phyloP scores from a whole-genome alignment of 257 asterid species.

The Nicotiana otophora region DNA sequence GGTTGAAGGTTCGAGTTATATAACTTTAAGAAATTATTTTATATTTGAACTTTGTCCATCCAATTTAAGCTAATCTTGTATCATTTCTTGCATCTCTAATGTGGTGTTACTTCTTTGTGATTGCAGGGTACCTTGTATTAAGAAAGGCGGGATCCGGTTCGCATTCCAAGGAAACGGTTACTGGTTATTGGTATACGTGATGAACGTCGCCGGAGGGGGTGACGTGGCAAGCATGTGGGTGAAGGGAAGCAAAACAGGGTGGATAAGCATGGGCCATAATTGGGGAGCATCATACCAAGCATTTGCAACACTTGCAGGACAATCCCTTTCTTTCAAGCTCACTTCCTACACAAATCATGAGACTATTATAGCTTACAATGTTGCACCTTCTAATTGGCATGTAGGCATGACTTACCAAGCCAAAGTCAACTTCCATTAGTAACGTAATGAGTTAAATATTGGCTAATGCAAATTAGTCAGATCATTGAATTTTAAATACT shows the following conservation, averaged over 20 bases:
- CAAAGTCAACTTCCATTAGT: constrained; percentile 48
- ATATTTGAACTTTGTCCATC: background rate
- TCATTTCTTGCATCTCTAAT: background rate
- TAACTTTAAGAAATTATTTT: background rate
- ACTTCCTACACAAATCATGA: constrained; percentile 56
- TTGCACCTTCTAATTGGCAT: constrained; percentile 63
- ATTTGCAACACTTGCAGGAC: constrained; percentile 56
- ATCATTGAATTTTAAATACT: background rate
- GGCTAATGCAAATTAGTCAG: background rate
- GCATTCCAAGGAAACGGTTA: constrained; percentile 70
- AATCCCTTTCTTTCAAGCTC: constrained; percentile 59
- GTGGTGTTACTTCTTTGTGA: background rate
- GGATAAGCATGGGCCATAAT: constrained; percentile 92
- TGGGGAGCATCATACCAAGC: constrained; percentile 95
- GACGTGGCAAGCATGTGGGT: constrained; percentile 61
- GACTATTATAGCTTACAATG: constrained; percentile 48
- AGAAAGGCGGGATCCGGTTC: constrained; percentile 50
- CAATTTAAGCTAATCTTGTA: background rate
- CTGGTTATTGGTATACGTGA: constrained; percentile 73
- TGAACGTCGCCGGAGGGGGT: constrained; percentile 76
- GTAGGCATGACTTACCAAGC: constrained; percentile 49
- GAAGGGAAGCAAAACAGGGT: constrained; percentile 62
- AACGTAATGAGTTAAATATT: background rate
- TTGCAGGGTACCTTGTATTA: constrained; percentile 48
- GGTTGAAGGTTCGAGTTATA: background rate